A percentile compares a stretch with the other conserved stretches of the same genome.
These are phyloP conservation scores for Chlorella ohadii DNA, from an alignment of 139 green algal genomes.

Conservation along the genomic window DNA sequence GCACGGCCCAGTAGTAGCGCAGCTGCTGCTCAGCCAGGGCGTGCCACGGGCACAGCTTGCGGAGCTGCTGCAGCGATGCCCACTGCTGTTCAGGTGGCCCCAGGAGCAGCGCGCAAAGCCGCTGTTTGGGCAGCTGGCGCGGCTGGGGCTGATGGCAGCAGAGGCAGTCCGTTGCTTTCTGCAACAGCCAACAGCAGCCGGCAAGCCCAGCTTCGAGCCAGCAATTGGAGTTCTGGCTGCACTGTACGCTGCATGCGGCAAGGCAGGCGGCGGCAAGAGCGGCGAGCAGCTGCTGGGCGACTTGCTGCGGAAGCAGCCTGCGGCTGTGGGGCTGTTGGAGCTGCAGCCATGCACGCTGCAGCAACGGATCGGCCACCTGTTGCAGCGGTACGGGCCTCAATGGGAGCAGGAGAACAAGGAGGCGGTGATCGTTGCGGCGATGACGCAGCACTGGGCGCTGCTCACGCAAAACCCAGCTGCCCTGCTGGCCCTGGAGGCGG, in stretches of 20 bases:
- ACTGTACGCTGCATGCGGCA: background rate
- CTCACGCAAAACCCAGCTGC: background rate
- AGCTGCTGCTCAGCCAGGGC: background rate
- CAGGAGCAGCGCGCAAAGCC: background rate
- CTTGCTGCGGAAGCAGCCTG: background rate
- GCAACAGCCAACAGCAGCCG: background rate
- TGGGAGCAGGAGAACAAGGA: background rate
- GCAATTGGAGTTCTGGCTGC: background rate
- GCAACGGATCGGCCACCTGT: background rate
- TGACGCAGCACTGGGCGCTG: background rate
- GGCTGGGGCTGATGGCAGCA: background rate
- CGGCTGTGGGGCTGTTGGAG: background rate
- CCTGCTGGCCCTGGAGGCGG: background rate
- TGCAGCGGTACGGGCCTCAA: background rate
- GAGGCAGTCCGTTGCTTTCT: background rate
- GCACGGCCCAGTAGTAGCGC: background rate
- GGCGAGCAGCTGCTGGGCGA: background rate
- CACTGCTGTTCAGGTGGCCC: background rate
- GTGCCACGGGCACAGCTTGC: background rate
- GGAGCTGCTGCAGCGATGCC: background rate
- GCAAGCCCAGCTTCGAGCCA: background rate
- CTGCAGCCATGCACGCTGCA: background rate
- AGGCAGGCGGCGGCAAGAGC: background rate
- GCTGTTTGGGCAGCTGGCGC: slow-evolving; percentile 22
- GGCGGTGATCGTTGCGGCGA: background rate